Percentiles rank a stretch among this genome's conserved stretches.
Evolutionary conservation across 2,329 filamentous ascomycete genomes (phyloP).

Genomic region (Cercospora sp.): DNA sequence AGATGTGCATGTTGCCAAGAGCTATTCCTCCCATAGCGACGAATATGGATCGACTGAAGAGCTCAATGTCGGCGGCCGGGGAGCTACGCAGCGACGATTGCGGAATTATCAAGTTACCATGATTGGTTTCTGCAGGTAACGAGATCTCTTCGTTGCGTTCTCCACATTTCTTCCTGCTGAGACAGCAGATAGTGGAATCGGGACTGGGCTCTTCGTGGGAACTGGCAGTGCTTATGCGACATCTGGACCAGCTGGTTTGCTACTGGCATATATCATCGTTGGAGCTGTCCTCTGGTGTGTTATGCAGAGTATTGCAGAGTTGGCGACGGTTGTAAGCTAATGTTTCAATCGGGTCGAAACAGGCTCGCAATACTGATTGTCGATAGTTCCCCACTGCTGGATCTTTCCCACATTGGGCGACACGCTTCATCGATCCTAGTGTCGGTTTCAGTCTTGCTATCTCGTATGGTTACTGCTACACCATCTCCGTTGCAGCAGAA

Average conservation of each 20-base stretch:
- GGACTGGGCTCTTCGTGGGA: slow-evolving; percentile 56
- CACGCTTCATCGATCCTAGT: slow-evolving; percentile 38
- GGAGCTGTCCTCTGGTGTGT: slow-evolving; percentile 37
- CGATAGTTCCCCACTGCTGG: slow-evolving; percentile 28
- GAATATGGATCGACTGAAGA: neutral
- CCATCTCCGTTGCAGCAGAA: slow-evolving; percentile 30
- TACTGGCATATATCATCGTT: slow-evolving; percentile 44
- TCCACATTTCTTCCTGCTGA: neutral
- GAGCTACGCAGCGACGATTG: slow-evolving; percentile 24
- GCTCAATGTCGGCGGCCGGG: slow-evolving; percentile 26
- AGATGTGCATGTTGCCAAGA: neutral
- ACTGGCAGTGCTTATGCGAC: slow-evolving; percentile 49
- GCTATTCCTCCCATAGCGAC: neutral
- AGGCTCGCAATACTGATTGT: slow-evolving; percentile 1
- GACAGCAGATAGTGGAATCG: slow-evolving; percentile 25
- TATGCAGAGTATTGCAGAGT: slow-evolving; percentile 36
- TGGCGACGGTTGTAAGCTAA: slow-evolving; percentile 25
- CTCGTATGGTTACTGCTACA: slow-evolving; percentile 36
- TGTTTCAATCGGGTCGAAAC: neutral
- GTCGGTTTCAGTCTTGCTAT: slow-evolving; percentile 39
- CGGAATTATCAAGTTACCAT: slow-evolving; percentile 28
- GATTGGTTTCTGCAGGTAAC: slow-evolving; percentile 25
- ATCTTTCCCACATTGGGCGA: slow-evolving; percentile 36
- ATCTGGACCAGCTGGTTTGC: slow-evolving; percentile 50
- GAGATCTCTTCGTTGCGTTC: neutral